Evolutionary conservation across 371 early-diverging fungal genomes (phyloP).

Genomic region (Circinella minor): DNA sequence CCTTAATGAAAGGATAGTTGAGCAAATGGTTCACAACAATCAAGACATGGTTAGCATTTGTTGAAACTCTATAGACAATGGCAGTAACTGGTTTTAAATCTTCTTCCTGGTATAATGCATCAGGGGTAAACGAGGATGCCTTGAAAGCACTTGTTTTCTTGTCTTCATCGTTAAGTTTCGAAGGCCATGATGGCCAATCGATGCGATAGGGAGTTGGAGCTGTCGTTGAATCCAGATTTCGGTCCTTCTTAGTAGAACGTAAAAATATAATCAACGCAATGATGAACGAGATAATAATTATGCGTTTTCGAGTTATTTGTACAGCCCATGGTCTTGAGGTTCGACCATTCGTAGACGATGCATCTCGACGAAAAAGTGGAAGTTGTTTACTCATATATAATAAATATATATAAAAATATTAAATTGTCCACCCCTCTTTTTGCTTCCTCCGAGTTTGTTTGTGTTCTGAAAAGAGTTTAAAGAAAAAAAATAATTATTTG

Average conservation of each 20-base stretch:
- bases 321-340: not conserved
- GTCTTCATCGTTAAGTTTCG: slow-evolving; percentile 6
- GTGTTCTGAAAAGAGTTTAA: too few relatives aligned
- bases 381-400: slow-evolving; percentile 7
- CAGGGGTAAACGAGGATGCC: not conserved
- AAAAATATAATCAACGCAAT: not conserved
- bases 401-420: too few relatives aligned
- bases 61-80: slow-evolving; percentile 57
- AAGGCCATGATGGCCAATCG: slow-evolving; percentile 12
- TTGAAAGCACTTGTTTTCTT: slow-evolving; percentile 6
- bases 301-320: slow-evolving; percentile 6
- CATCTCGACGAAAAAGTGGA: slow-evolving; percentile 11
- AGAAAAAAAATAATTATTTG: not conserved
- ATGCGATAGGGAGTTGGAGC: slow-evolving; percentile 12
- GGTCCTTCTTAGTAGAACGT: not conserved
- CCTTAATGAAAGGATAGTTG: slow-evolving; percentile 59
- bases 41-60: slow-evolving; percentile 41
- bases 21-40: slow-evolving; percentile 46
- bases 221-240: not conserved
- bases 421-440: not conserved
- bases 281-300: not conserved
- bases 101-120: slow-evolving; percentile 17
- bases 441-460: not conserved
- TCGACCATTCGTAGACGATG: not conserved
- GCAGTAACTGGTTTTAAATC: slow-evolving; percentile 60